Conservation (phyloP, 768 basidiomycete species). For the Suillus paluster region DNA sequence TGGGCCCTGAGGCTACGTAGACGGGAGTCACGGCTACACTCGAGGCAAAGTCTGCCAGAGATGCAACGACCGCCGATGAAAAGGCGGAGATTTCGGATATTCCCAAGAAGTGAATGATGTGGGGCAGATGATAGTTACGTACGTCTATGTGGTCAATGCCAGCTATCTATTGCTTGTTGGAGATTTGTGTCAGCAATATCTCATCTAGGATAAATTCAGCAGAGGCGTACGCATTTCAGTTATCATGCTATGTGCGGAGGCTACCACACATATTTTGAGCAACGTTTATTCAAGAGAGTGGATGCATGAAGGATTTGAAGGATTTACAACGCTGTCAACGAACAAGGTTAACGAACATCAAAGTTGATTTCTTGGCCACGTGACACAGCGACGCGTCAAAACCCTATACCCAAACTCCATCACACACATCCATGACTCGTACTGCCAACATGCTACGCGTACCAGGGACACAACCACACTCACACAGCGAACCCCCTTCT, state of each 20-base stretch:
- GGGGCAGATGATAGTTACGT: too few species aligned
- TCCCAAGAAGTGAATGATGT: too few species aligned
- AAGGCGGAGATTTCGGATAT: too few species aligned
- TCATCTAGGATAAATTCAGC: background rate
- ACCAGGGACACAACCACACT: background rate
- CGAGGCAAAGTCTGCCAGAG: too few species aligned
- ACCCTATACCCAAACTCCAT: background rate
- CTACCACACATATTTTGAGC: background rate
- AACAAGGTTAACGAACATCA: background rate
- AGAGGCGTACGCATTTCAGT: background rate
- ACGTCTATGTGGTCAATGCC: background rate
- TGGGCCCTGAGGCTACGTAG: too few species aligned
- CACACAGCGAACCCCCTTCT: background rate
- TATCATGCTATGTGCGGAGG: background rate
- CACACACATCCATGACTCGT: background rate
- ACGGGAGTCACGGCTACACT: too few species aligned
- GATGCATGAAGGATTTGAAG: too few species aligned
- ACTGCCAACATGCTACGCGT: background rate
- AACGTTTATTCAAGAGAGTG: too few species aligned
- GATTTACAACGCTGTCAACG: too few species aligned
- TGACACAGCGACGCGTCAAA: slow-evolving; percentile 20
- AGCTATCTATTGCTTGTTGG: background rate
- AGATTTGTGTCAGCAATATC: background rate
- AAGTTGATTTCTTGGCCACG: slow-evolving; percentile 31
- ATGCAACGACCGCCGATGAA: too few species aligned